Evolutionary conservation across 257 asterid species (phyloP), one percentile per base, ranked within the genome.

Genomic region (Solanum virginianum): DNA sequence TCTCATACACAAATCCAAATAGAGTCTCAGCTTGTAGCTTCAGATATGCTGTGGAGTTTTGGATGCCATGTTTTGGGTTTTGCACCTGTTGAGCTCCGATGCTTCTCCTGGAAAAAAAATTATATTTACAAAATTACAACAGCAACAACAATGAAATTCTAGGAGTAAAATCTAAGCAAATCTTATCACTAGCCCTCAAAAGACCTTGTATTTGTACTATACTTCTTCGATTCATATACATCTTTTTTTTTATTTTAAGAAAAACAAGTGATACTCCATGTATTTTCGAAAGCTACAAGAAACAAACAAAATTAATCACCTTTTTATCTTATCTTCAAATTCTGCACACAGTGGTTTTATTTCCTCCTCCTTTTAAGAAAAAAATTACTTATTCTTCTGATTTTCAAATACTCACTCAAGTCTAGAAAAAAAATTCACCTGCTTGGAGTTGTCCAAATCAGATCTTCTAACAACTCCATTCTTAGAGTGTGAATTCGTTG

Each of bases 41-140:
- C 97, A 65, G 95, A 92, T 59, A 93, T 93, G 90, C 95, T 92
- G 15, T 90, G 90, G 80, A 93, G 88, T 83, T 94, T 86, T 72
- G 97, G 97, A 66, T 92, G 97, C 97, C 97, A 93, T 55, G 86
- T 88, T 88, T 83, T 93, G 47, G 91, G 85, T 88, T 90, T 93
- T 14, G 90, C 84, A 39, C 87, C 85, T 7, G 81, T 83, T n/a
- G 89, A 87, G 39, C 85, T 88, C 66, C 90, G 87, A 63, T 91
- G 93, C 70, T 85, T 90, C 80, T 90, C 96, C 22, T 91, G 87
- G 93, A 88, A 89, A 45, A 29, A 85, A 85, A 47, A 20, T 15
- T 26, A 85, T 43, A 41, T 32, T 29, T 39, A 16, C 56, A 24
- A 65, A 9, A 60, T 79, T 77, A 32, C 36, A 32, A 26, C 29